Evolutionary conservation across 2,329 filamentous ascomycete species (phyloP), one percentile per base, ranked within the genome.

Genomic region (Venturia carpophila): DNA sequence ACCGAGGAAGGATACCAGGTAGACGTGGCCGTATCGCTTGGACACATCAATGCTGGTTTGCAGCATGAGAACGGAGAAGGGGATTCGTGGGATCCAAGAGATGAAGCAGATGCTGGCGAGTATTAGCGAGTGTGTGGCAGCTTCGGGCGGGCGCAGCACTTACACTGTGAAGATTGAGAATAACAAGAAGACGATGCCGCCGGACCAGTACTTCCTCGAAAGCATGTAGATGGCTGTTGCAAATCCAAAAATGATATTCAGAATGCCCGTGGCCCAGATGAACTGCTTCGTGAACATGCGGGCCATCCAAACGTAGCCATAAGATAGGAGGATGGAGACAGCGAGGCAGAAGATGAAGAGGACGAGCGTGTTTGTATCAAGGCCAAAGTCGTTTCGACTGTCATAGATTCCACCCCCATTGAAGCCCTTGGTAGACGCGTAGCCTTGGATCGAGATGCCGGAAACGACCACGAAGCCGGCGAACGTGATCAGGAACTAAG

Each of bases 1-100:
- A 17, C 92, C 92, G 19, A 96, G 75, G n/a, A 92, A 80, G 67
- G 90, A 94, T 58, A 96, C 89, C 1, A 92, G 74, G 73, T 93
- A 96, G 66, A 96, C 89, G 72, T 97, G 91, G 0, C 92, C 92
- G 70, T 89, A 90, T 37, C 82, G 84, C 72, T 91, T 92, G 49
- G 91, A 88, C 0, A 97, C 88, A 70, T 96, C 89, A 70, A 96
- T 91, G 27, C 87, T 83, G 0, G 90, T 93, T 75, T 89, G 87
- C 61, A 97, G 83, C 91, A 97, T 95, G 67, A 97, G 79, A 0
- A 91, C 90, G 10, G 89, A 92, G 75, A 96, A 97, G 0, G 92
- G 93, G 67, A 97, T 97, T 63, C 92, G 84, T 21, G 85, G 87
- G 64, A 93, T 93, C 92, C 93, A 97, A 62, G 85, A 88, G 72